A percentile compares a stretch with the other conserved stretches of the same genome.
These are phyloP conservation scores for Agrostemma githago DNA, from an alignment of 148 eudicot species.

Conservation along the genomic window DNA sequence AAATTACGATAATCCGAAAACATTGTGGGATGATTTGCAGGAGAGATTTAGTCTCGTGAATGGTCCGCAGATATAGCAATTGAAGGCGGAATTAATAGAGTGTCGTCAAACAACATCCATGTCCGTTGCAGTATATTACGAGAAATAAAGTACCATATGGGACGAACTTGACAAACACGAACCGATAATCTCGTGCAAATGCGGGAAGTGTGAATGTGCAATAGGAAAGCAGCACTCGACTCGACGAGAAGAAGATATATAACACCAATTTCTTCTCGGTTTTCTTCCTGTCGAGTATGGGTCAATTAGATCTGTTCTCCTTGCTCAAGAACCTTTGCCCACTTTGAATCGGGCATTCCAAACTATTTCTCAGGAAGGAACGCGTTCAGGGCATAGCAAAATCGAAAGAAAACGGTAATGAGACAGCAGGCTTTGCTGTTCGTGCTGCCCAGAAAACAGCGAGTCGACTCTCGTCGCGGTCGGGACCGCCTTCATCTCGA, in stretches of 20 bases:
- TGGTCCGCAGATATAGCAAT: not conserved
- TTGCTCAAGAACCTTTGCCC: not conserved
- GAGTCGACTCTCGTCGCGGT: too few species aligned
- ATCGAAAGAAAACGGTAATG: not conserved
- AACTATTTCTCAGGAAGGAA: not conserved
- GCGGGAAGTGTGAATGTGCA: not conserved
- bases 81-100: not conserved
- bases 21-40: not conserved
- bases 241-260: not conserved
- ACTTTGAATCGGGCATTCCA: not conserved
- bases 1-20: not conserved
- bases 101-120: not conserved
- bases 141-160: not conserved
- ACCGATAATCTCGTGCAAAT: not conserved
- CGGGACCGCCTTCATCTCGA: too few species aligned
- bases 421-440: not conserved
- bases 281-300: not conserved
- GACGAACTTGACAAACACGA: not conserved
- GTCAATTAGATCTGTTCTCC: not conserved
- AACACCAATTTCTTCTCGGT: not conserved
- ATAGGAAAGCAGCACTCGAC: not conserved
- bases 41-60: not conserved
- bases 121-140: not conserved
- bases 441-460: too few species aligned
- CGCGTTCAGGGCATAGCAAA: not conserved